Percentiles rank a stretch among this genome's conserved stretches.
phyloP scores from a whole-genome alignment of 225 moss, liverwort and hornwort species.

The Polytrichum commune region DNA sequence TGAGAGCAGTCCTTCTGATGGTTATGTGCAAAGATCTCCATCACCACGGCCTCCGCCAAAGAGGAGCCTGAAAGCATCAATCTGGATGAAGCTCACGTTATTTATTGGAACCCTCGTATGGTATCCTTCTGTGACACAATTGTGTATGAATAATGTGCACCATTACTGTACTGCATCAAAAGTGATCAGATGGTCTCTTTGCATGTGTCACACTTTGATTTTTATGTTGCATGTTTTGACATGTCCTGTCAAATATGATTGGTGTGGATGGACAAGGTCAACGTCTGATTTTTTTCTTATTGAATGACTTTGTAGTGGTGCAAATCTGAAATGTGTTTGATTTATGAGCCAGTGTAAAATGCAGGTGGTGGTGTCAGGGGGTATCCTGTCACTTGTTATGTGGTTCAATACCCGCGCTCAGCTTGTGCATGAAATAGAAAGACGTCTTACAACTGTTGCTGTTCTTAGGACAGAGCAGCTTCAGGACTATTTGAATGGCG shows the following conservation, averaged over 20 bases:
- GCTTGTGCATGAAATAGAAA: constrained; percentile 65
- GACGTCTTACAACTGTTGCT: constrained; percentile 63
- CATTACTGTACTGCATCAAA: no score
- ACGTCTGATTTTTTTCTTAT: no score
- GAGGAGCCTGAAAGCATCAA: constrained; percentile 49
- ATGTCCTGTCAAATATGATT: no score
- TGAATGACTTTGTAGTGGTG: no score
- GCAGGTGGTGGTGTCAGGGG: constrained; percentile 63
- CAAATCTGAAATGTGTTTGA: neutral
- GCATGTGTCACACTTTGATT: no score
- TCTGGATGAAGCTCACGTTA: constrained; percentile 58
- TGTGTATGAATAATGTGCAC: neutral
- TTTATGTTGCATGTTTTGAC: no score
- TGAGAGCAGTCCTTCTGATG: constrained; percentile 15
- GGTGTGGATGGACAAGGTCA: no score
- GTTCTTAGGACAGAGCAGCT: constrained; percentile 58
- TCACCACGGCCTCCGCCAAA: constrained; percentile 29
- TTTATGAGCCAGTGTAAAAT: constrained; percentile 2
- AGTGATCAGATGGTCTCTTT: no score
- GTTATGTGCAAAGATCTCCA: constrained; percentile 24
- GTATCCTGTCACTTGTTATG: constrained; percentile 56
- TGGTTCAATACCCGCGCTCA: constrained; percentile 53
- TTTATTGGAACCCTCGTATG: constrained; percentile 61
- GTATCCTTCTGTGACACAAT: constrained; percentile 4
- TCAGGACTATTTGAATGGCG: constrained; percentile 48